Base-by-base conservation (phyloP, 108 stramenopile genomes). In the Fragilaria radians region DNA sequence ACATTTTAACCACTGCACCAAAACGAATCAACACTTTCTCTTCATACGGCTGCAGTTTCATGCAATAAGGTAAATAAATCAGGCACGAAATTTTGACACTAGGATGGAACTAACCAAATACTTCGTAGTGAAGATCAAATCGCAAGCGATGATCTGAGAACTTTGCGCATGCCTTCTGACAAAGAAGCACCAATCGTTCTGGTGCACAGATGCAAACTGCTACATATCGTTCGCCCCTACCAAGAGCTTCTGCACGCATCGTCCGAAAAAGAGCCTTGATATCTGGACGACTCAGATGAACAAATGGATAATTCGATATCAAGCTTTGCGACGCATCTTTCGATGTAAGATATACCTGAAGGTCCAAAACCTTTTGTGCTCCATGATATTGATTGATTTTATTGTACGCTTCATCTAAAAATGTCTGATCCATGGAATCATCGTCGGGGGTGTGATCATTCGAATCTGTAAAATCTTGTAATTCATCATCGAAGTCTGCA, bases 201-300 rank as follows among this genome's bases (percentile, higher is more conserved):
- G 77, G 71, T 1, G 62, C 77, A 57, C 77, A 78, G 5, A 63
- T 72, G 54, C 62, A 65, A 22, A 78, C 77, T 48, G 72, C 77
- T 2, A 78, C 67, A 28, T 68, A 52, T 1, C 55, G 54, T 22
- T 65, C 63, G 29, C 58, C 58, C 1, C 11, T 21, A 9, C n/a
- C 34, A 2, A 63, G 52, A 4, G 72, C 77, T 23, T 66, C 47
- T 11, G 52, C 7, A 29, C 57, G 65, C 60, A 67, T 65, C 7
- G 69, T 46, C 0, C 5, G 45, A 49, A 74, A 57, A 32, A 74
- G 64, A 0, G 24, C 46, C 17, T 60, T 48, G 14, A 79, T 5
- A 62, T 79, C 65, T 7, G 77, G 73, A 5, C 73, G 72, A 22
- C 65, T 72, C 7, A 26, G 7, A 46, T 59, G 30, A 24, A 66